Evolutionary conservation across 83 land plant genomes (phyloP), one percentile per base, ranked within the genome.

Genomic region (Picea mariana): DNA sequence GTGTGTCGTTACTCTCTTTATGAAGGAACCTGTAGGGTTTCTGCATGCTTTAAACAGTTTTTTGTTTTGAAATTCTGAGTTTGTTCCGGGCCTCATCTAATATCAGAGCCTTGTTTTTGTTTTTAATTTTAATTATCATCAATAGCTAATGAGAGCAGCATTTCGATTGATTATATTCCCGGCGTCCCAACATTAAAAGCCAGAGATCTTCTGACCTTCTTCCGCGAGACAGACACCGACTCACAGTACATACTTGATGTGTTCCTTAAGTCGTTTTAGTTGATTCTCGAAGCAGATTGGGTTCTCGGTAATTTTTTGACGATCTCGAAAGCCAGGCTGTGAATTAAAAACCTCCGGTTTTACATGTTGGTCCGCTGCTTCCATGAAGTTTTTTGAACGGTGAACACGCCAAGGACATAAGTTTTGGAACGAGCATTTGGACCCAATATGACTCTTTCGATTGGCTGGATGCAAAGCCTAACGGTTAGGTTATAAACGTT

Each of bases 391-490:
- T 6, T 47, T 47, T 47, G 52, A 47, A 47, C 52, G 44, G 44
- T 42, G 44, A 42, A 42, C 44, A 42, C 6, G 4, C 44, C 44
- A 42, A 42, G 44, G 44, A 42, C 55, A 42, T 20, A n/a, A 73
- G 0, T 1, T 58, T 44, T 18, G 82, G 64, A 42, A 47, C 11
- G 66, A 76, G 60, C 2, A 65, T 13, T n/a, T 16, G 38, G 31
- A 77, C 47, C 5, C 8, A 68, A 55, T 78, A 21, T 9, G 65
- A 67, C 15, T 83, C 86, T 60, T 31, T 84, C 55, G 27, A 58
- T n/a, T 91, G 93, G 93, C 66, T 91, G 26, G 86, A 91, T 73
- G 47, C 79, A n/a, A 91, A 91, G 72, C 87, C 88, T 13, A 4
- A 2, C 0, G 83, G 83, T 9, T 91, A 91, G 2, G 93, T 91